Percentiles rank a stretch among this genome's conserved stretches.
Evolutionary conservation across 192 early-diverging fungal genomes (phyloP).

Genomic region (Gamsiella multidivaricata): DNA sequence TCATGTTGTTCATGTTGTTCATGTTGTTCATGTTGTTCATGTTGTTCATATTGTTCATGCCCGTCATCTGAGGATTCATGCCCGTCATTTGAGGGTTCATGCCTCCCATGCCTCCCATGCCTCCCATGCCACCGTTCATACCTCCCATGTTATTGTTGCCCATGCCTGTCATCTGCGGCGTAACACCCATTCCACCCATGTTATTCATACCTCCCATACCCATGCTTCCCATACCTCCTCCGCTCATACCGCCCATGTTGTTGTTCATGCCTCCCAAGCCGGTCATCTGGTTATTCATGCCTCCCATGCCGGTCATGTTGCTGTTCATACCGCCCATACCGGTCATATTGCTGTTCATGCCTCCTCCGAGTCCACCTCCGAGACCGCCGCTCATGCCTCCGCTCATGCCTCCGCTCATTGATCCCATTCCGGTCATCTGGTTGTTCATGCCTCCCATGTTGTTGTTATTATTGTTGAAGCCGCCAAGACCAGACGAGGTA

Average conservation of each 20-base stretch:
- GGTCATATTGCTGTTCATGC: slow-evolving; percentile 24
- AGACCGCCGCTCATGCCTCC: too few relatives aligned
- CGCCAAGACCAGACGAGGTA: slow-evolving; percentile 15
- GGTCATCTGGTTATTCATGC: slow-evolving; percentile 39
- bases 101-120: slow-evolving; percentile 29
- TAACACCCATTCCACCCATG: slow-evolving; percentile 29
- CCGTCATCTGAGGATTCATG: slow-evolving; percentile 32
- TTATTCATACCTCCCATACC: slow-evolving; percentile 23
- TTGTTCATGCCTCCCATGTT: slow-evolving; percentile 33
- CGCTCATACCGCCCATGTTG: slow-evolving; percentile 22
- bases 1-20: slow-evolving; percentile 30
- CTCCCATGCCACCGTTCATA: slow-evolving; percentile 19
- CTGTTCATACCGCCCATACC: slow-evolving; percentile 10
- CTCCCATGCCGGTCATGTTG: slow-evolving; percentile 18
- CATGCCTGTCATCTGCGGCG: slow-evolving; percentile 38
- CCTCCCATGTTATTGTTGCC: slow-evolving; percentile 19
- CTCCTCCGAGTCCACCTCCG: slow-evolving; percentile 5
- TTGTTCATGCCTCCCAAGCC: slow-evolving; percentile 28
- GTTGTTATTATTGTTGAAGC: slow-evolving; percentile 4
- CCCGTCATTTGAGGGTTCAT: slow-evolving; percentile 19
- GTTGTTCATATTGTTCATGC: slow-evolving; percentile 34
- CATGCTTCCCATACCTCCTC: slow-evolving; percentile 31
- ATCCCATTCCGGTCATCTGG: slow-evolving; percentile 38
- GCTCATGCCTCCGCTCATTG: slow-evolving; percentile 18
- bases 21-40: slow-evolving; percentile 33